These are phyloP conservation scores for Penicillium sp. DNA, from an alignment of 2,329 filamentous ascomycete genomes.

Conservation along the genomic window DNA sequence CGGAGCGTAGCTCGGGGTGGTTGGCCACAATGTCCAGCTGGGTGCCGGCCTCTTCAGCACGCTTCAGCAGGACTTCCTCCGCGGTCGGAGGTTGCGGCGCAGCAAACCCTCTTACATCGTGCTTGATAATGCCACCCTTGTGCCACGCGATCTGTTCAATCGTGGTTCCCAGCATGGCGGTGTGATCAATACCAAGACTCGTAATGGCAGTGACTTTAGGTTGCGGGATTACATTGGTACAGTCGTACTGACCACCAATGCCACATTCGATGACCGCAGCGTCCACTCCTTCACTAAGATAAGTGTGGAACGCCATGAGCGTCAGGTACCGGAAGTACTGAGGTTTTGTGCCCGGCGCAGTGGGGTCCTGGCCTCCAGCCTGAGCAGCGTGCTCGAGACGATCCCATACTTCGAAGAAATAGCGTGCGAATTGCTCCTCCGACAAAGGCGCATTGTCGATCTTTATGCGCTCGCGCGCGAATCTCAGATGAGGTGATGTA, in stretches of 20 bases:
- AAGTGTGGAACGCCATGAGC: constrained; percentile 82
- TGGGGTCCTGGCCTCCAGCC: constrained; percentile 54
- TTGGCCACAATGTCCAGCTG: constrained; percentile 51
- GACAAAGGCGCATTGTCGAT: constrained; percentile 73
- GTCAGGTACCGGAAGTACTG: constrained; percentile 93
- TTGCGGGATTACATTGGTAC: constrained; percentile 77
- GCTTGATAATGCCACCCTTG: constrained; percentile 84
- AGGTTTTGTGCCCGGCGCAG: constrained; percentile 66
- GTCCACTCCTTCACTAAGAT: constrained; percentile 72
- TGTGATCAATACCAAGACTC: constrained; percentile 83
- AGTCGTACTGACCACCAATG: constrained; percentile 90
- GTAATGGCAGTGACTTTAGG: constrained; percentile 74
- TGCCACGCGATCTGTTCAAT: constrained; percentile 87
- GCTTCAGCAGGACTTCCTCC: constrained; percentile 56
- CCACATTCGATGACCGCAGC: constrained; percentile 88
- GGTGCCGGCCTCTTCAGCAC: constrained; percentile 53
- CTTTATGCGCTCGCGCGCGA: constrained; percentile 80
- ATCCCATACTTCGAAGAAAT: constrained; percentile 87
- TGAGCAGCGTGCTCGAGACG: constrained; percentile 57
- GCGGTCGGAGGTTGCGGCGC: constrained; percentile 58
- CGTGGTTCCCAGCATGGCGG: constrained; percentile 74
- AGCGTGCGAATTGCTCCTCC: constrained; percentile 68
- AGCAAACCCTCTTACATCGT: constrained; percentile 63
- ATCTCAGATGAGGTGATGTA: constrained; percentile 82
- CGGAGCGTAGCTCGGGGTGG: constrained; percentile 46